phyloP scores from a whole-genome alignment of 805 yeast genomes.

The Dipodascopsis uninucleata region DNA sequence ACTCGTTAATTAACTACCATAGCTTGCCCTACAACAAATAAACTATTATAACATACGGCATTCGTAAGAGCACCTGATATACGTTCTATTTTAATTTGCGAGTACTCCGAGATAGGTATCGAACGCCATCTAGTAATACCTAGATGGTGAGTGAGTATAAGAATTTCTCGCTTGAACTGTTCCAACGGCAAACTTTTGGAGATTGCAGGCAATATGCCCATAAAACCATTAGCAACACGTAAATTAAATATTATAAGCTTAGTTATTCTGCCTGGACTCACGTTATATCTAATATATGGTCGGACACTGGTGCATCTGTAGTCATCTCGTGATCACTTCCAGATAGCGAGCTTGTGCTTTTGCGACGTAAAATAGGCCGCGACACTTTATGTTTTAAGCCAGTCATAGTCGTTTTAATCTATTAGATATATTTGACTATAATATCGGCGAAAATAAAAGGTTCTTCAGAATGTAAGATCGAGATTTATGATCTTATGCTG shows the following conservation, averaged over 20 bases:
- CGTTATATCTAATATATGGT: conserved; percentile 14
- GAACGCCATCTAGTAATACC: conserved; percentile 77
- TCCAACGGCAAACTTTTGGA: conserved; percentile 13
- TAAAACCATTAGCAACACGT: background rate
- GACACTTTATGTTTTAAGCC: no score
- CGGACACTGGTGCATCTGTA: conserved; percentile 15
- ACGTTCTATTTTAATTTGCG: conserved; percentile 52
- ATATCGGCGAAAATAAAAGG: no score
- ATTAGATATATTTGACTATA: no score
- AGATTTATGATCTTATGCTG: no score
- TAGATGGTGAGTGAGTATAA: conserved; percentile 34
- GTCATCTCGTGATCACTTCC: conserved; percentile 24
- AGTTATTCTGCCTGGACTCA: conserved; percentile 1
- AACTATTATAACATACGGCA: conserved; percentile 46
- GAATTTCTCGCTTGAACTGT: conserved; percentile 14
- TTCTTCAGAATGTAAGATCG: no score
- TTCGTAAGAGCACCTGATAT: conserved; percentile 94
- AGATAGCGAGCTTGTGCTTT: conserved; percentile 10
- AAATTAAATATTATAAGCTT: background rate
- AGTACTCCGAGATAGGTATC: conserved; percentile 40
- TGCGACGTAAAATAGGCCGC: conserved; percentile 4
- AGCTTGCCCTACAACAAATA: background rate
- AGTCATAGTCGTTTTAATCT: no score
- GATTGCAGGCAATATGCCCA: no score
- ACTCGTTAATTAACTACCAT: background rate